Evolutionary conservation across 2,329 filamentous ascomycete genomes (phyloP), one percentile per base, ranked within the genome.

Genomic region (Hawksworthiomyces lignivorus): DNA sequence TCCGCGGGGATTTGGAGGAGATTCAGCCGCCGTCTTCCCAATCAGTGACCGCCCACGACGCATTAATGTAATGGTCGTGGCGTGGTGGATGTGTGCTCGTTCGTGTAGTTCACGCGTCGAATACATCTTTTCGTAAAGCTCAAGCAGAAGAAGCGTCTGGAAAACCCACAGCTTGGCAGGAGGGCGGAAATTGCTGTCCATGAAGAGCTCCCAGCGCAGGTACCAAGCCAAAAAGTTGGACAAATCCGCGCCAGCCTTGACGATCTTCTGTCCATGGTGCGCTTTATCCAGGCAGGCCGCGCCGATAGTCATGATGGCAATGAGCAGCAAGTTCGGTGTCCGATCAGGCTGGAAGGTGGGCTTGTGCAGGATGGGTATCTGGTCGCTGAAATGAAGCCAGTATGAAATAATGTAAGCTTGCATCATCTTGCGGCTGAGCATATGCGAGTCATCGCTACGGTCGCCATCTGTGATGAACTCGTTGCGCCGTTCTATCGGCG

Each of bases 121-220:
- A 60, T 90, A 97, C 84, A 95, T 92, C 70, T 98, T 98, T 65
- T 98, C 92, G 55, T 94, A 97, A 1, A 95, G 68, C 59, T 98
- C 92, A 11, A 97, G 72, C 5, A 97, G 72, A 5, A 97, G 69
- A 39, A 97, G 67, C 1, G 90, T 82, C 59, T 97, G 92, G 64
- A 97, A 97, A 0, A 95, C 79, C 90, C 90, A 98, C 7, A 98
- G 66, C 62, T 94, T 95, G 8, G 90, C 90, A 0, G 92, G 90
- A 2, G 92, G 89, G 15, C 87, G 74, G 63, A 94, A 96, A 61
- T 89, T 87, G 12, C 76, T 72, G 57, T 96, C 84, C 73, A 89
- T 92, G 58, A 97, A 96, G 28, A 96, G 84, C 59, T 94, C 86
- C 87, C 89, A 96, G 42, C 92, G 77, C n/a, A 96, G 67, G 62